Evolutionary conservation across 805 yeast species (phyloP).

Genomic region (Kluyveromyces wickerhamii): DNA sequence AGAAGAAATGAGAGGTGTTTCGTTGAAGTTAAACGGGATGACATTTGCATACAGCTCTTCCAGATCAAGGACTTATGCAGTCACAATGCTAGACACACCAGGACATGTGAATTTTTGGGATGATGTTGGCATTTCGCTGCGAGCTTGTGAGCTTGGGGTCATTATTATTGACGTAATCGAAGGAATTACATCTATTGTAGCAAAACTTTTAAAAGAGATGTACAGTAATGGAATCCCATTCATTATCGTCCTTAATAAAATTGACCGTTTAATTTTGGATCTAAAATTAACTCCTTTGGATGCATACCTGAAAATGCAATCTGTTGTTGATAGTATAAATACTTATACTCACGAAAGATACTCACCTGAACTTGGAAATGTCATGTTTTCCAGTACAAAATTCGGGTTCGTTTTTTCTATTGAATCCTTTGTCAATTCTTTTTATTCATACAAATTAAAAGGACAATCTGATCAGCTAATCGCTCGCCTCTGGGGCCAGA

Average conservation of each 20-base stretch:
- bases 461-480: conserved; percentile 38
- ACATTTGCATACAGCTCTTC: conserved; percentile 50
- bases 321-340: conserved; percentile 59
- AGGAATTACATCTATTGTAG: conserved; percentile 60
- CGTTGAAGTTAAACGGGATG: conserved; percentile 57
- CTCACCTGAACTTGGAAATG: conserved; percentile 60
- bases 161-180: conserved; percentile 80
- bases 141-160: conserved; percentile 56
- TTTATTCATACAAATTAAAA: conserved; percentile 32
- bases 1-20: conserved; percentile 63
- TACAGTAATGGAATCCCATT: conserved; percentile 44
- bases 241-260: conserved; percentile 61
- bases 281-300: conserved; percentile 67
- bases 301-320: conserved; percentile 58
- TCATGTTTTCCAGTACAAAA: conserved; percentile 65
- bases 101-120: conserved; percentile 85
- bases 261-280: conserved; percentile 82
- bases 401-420: conserved; percentile 60
- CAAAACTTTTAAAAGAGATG: conserved; percentile 44
- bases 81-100: conserved; percentile 77
- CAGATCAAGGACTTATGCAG: conserved; percentile 44
- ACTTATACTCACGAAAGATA: conserved; percentile 35
- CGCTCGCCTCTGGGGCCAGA: conserved; percentile 69
- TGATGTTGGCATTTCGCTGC: conserved; percentile 53
- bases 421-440: conserved; percentile 51